Percentiles rank a stretch among this genome's conserved stretches.
phyloP scores from a whole-genome alignment of 2,329 filamentous ascomycete species.

The Periconia macrospinosa region DNA sequence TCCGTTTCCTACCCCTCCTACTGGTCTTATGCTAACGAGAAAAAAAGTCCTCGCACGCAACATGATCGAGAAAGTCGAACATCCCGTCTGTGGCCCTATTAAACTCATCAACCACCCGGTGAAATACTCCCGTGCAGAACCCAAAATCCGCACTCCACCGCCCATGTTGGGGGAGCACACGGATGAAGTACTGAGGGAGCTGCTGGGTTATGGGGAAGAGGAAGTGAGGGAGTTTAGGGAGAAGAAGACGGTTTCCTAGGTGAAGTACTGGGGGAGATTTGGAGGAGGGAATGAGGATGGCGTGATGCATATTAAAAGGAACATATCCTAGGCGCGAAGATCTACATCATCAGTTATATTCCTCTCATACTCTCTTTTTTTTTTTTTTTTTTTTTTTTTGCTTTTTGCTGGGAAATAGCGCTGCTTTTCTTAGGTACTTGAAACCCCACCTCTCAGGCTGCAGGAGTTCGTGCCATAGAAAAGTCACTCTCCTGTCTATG shows the following conservation, averaged over 20 bases:
- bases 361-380: too few relatives aligned
- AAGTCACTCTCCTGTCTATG: too few relatives aligned
- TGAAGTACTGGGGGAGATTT: not conserved
- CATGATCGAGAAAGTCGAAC: constrained; percentile 88
- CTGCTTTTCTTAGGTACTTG: too few relatives aligned
- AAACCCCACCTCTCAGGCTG: too few relatives aligned
- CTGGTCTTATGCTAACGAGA: not conserved
- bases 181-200: constrained; percentile 33
- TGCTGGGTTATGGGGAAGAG: constrained; percentile 27
- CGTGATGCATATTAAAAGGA: too few relatives aligned
- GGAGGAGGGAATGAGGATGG: not conserved
- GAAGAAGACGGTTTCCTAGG: constrained; percentile 20
- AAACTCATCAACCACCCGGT: constrained; percentile 91
- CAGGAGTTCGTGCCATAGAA: too few relatives aligned
- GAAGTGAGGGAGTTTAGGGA: constrained; percentile 25
- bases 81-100: constrained; percentile 78
- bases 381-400: too few relatives aligned
- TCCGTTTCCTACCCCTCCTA: not conserved
- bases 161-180: constrained; percentile 67
- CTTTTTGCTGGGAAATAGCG: too few relatives aligned
- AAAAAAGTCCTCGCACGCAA: constrained; percentile 65
- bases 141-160: constrained; percentile 74
- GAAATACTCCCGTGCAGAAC: constrained; percentile 84
- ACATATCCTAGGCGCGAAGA: too few relatives aligned
- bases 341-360: too few relatives aligned